A percentile compares a stretch with the other conserved stretches of the same genome.
phyloP scores from a whole-genome alignment of 2,329 filamentous ascomycete species.

The Microdochium bolleyi region DNA sequence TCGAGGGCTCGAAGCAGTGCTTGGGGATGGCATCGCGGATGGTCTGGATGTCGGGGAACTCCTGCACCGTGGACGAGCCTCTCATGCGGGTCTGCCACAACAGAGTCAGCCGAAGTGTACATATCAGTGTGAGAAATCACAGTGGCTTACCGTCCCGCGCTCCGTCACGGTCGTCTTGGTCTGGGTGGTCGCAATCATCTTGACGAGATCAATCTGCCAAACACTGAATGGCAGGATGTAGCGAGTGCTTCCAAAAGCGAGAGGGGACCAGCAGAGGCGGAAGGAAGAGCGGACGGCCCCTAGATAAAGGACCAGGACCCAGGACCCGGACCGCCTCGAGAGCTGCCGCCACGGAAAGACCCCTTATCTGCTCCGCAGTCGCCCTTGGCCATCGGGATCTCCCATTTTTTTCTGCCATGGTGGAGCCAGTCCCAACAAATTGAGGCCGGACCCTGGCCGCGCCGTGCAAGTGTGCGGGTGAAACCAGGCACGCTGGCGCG shows the following conservation, averaged over 20 bases:
- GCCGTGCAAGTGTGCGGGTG: background rate
- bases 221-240: background rate
- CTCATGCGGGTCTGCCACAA: background rate
- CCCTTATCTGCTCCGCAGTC: background rate
- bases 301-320: background rate
- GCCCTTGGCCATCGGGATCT: background rate
- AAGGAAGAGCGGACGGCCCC: too few species aligned
- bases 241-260: background rate
- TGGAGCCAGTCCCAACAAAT: background rate
- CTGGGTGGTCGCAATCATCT: background rate
- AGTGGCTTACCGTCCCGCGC: background rate
- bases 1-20: slow-evolving; percentile 52
- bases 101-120: background rate
- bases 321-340: background rate
- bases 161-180: background rate
- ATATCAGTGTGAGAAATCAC: background rate
- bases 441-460: background rate
- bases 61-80: background rate
- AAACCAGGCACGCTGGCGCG: background rate
- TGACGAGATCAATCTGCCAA: background rate
- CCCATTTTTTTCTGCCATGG: background rate
- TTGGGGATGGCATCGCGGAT: slow-evolving; percentile 47
- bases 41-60: slow-evolving; percentile 38
- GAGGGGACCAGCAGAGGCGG: too few species aligned
- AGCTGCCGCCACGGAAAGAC: background rate